A percentile compares a stretch with the other conserved stretches of the same genome.
Conservation (phyloP, 345 rosid genomes). For the Aquilaria sinensis region DNA sequence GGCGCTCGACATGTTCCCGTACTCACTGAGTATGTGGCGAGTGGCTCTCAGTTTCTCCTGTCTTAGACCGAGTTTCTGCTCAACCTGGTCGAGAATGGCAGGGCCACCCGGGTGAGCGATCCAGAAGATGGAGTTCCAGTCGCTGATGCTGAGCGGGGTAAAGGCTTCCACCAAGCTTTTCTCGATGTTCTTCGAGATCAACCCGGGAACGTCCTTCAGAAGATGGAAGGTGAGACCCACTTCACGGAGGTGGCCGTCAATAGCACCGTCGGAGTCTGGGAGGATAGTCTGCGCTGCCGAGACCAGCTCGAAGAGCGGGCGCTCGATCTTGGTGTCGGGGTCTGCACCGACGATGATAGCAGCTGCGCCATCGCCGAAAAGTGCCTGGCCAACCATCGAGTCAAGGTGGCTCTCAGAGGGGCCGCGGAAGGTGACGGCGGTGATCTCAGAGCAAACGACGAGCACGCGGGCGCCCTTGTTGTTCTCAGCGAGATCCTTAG, state of each 20-base stretch:
- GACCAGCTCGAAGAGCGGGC: conserved; percentile 36
- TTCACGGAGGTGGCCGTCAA: conserved; percentile 24
- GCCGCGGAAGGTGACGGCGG: conserved; percentile 30
- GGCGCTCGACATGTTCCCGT: conserved; percentile 41
- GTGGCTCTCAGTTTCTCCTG: conserved; percentile 26
- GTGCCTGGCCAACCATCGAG: conserved; percentile 35
- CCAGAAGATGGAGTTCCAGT: conserved; percentile 45
- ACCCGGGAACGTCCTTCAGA: conserved; percentile 8
- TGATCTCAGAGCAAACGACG: conserved; percentile 35
- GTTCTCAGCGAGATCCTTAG: conserved; percentile 33
- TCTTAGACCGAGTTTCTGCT: conserved; percentile 25
- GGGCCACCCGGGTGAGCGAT: conserved; percentile 47
- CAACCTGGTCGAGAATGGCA: conserved; percentile 34
- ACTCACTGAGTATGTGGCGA: conserved; percentile 30
- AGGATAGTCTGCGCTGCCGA: conserved; percentile 29
- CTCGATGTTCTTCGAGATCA: conserved; percentile 11
- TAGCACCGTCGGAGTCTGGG: conserved; percentile 39
- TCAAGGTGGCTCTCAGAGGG: conserved; percentile 32
- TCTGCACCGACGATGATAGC: conserved; percentile 41
- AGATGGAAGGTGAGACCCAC: conserved; percentile 14
- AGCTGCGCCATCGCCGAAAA: conserved; percentile 21
- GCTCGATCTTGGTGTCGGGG: conserved; percentile 21
- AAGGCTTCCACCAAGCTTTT: conserved; percentile 25
- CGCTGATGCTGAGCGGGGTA: conserved; percentile 31
- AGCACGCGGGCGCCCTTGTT: conserved; percentile 42